Conservation (phyloP, 768 basidiomycete species). For the Cystofilobasidium bisporidii region DNA sequence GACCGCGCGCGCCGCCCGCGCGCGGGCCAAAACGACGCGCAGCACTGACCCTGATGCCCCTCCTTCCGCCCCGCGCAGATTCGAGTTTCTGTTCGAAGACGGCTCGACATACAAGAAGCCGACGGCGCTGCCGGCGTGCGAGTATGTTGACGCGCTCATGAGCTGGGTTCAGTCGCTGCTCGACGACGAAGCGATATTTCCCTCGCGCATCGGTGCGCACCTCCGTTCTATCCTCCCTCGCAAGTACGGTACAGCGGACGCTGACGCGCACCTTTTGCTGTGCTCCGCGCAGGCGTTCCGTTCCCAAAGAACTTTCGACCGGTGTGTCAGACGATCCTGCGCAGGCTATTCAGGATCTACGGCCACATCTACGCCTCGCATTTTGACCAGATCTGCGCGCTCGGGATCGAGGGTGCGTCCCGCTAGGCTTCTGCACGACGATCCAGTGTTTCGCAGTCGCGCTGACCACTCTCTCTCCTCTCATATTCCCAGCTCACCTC, state of each 20-base stretch:
- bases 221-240: neutral
- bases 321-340: conserved; percentile 80
- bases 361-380: conserved; percentile 99
- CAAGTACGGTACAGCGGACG: no score
- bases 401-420: conserved; percentile 84
- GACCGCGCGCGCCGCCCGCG: neutral
- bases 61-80: conserved; percentile 7
- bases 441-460: no score
- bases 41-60: neutral
- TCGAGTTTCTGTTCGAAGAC: conserved; percentile 28
- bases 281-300: conserved; percentile 61
- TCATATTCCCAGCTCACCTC: conserved; percentile 77
- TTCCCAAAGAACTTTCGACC: conserved; percentile 85
- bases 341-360: conserved; percentile 90
- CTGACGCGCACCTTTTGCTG: neutral
- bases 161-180: conserved; percentile 91
- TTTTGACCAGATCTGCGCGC: conserved; percentile 95
- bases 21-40: neutral
- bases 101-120: conserved; percentile 35
- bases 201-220: conserved; percentile 76
- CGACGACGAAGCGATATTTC: conserved; percentile 86
- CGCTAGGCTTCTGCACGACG: no score
- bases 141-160: conserved; percentile 97
- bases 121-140: conserved; percentile 42
- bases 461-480: neutral